Percentiles rank a stretch among this genome's conserved stretches.
Conservation (phyloP, 768 basidiomycete species). For the Psilocybe subaeruginosa region DNA sequence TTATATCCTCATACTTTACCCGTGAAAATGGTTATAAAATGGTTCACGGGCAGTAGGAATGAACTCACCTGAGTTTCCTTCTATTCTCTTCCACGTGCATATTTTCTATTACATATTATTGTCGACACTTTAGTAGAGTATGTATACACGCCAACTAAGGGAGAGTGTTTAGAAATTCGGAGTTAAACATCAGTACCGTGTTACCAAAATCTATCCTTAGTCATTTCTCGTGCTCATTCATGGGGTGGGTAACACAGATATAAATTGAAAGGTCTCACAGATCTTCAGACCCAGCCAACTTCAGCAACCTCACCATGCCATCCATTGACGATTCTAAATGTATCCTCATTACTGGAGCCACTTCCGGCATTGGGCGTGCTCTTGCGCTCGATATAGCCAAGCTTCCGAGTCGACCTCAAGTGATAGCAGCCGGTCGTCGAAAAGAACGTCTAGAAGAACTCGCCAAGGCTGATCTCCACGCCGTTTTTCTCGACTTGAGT, state of each 20-base stretch:
- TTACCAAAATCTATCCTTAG: too few species aligned
- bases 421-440: conserved; percentile 55
- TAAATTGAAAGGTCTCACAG: neutral
- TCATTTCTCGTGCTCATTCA: too few species aligned
- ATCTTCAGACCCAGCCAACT: neutral
- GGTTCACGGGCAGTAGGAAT: too few species aligned
- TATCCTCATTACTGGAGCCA: conserved; percentile 59
- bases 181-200: too few species aligned
- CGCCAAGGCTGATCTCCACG: conserved; percentile 39
- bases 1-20: too few species aligned
- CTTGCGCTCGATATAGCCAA: conserved; percentile 52
- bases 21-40: too few species aligned
- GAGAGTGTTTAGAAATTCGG: too few species aligned
- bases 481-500: conserved; percentile 47
- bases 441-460: conserved; percentile 57
- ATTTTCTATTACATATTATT: too few species aligned
- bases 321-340: conserved; percentile 51
- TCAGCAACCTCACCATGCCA: conserved; percentile 26
- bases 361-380: conserved; percentile 59
- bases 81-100: too few species aligned
- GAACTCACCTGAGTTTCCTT: too few species aligned
- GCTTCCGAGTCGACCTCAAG: conserved; percentile 49
- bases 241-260: neutral
- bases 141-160: too few species aligned
- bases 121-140: too few species aligned